These are phyloP conservation scores for Barnettozyma vustinii DNA, from an alignment of 805 yeast genomes.

Conservation along the genomic window DNA sequence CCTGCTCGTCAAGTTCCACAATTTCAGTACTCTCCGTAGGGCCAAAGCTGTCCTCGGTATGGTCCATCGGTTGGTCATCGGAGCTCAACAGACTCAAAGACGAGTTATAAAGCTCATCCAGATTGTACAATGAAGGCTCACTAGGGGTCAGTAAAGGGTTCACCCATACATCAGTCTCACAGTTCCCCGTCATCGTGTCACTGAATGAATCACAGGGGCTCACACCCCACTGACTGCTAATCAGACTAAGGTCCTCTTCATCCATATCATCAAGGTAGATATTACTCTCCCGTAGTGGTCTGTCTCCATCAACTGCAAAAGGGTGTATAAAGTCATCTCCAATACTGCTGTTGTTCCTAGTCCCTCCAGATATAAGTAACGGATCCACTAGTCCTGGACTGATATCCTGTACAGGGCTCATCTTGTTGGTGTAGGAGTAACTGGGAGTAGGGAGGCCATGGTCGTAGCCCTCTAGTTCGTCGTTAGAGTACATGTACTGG, in stretches of 20 bases:
- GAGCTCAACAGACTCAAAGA: not conserved
- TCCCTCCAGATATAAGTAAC: not conserved
- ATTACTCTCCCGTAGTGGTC: not conserved
- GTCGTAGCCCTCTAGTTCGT: not conserved
- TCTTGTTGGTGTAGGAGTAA: not conserved
- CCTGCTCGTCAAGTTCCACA: not conserved
- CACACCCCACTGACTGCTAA: not conserved
- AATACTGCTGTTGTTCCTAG: not conserved
- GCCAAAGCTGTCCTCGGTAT: not conserved
- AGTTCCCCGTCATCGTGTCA: not conserved
- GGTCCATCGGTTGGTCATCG: not conserved
- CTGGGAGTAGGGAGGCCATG: conserved; percentile 1
- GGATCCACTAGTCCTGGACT: not conserved
- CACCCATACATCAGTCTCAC: not conserved
- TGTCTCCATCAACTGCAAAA: not conserved
- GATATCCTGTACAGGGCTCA: not conserved
- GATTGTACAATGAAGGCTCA: not conserved
- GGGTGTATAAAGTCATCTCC: not conserved
- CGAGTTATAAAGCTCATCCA: not conserved
- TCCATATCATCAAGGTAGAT: not conserved
- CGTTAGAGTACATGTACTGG: not conserved
- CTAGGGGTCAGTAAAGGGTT: conserved; percentile 7
- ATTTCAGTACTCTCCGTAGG: not conserved
- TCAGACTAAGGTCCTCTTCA: not conserved
- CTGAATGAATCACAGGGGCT: not conserved